Base-by-base conservation (phyloP, 2,329 filamentous ascomycete species). In the Colletotrichum lindemuthianum region DNA sequence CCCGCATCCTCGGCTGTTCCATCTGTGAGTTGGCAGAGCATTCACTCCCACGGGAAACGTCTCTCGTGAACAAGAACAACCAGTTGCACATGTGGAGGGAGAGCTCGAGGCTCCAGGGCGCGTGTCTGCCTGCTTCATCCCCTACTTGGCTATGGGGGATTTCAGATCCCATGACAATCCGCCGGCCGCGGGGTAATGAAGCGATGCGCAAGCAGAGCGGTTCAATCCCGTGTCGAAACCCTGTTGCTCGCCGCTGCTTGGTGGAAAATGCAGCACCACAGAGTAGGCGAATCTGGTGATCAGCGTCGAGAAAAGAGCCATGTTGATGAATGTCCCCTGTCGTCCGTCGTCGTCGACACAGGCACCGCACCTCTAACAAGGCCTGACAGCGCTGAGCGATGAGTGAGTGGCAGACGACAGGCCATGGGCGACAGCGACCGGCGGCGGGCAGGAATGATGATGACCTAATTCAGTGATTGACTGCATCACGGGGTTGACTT, bases 401-500 rank as follows among this genome's bases (percentile, higher is more conserved):
- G 43, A 45, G 47, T 16, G 37, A 47, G 16, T 32, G 52, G 52
- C 51, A 41, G 12, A 33, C 50, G 51, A 45, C 48, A 45, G 40
- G 34, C 40, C n/a, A 43, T 32, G 55, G 43, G 43, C 48, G 51
- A 50, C 56, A 65, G 43, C 48, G 51, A 50, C 56, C 61, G 41
- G 36, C 61, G 52, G 37, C 43, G 57, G 37, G 51, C 24, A 24
- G 24, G 24, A 24, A 44, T 52, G 56, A 13, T 33, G 61, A 61
- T 52, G 45, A 65, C 63, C 59, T 48, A 43, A 45, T 15, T 15
- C 13, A 57, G 47, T 58, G 71, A 72, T 67, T 65, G 60, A 60
- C 59, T 54, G 45, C 67, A 72, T 75, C 73, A 74, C 70, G 71
- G 70, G 72, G 71, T 66, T 69, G 43, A 69, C 60, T 56, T 70